Evolutionary conservation across 768 basidiomycete genomes (phyloP).

Genomic region (Trichaptum fuscoviolaceum): DNA sequence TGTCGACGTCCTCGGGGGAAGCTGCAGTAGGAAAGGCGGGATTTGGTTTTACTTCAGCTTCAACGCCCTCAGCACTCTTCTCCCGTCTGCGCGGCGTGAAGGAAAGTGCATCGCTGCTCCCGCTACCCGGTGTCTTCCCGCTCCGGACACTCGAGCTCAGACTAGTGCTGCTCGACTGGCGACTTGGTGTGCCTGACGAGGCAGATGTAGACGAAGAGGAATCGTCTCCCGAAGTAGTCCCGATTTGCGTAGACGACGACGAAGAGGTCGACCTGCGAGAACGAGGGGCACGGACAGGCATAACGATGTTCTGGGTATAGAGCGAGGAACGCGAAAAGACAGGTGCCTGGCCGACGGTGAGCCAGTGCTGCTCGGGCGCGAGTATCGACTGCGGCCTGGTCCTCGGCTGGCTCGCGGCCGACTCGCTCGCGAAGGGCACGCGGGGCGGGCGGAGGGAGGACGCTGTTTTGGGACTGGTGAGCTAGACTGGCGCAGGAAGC

Average conservation of each 20-base stretch:
- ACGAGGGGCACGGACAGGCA: not conserved
- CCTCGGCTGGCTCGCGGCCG: too few species aligned
- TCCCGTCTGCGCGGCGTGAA: too few species aligned
- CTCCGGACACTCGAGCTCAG: not conserved
- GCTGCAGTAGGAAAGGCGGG: not conserved
- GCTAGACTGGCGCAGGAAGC: not conserved
- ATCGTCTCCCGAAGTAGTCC: not conserved
- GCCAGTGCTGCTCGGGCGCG: not conserved
- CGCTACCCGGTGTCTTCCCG: too few species aligned
- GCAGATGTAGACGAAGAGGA: not conserved
- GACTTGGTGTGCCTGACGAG: not conserved
- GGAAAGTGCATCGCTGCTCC: not conserved
- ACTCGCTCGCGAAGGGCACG: not conserved
- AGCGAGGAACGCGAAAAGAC: not conserved
- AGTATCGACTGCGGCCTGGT: not conserved
- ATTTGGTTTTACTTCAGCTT: too few species aligned
- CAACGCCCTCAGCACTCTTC: too few species aligned
- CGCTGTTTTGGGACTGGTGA: not conserved
- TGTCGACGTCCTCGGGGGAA: not conserved
- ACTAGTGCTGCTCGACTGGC: not conserved
- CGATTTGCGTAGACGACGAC: too few species aligned
- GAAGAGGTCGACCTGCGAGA: not conserved
- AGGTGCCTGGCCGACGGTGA: not conserved
- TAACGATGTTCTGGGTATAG: not conserved
- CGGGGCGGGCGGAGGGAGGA: not conserved